A percentile compares a stretch with the other conserved stretches of the same genome.
Conservation (phyloP, 176 grass and related monocot species). For the Eleusine coracana region DNA sequence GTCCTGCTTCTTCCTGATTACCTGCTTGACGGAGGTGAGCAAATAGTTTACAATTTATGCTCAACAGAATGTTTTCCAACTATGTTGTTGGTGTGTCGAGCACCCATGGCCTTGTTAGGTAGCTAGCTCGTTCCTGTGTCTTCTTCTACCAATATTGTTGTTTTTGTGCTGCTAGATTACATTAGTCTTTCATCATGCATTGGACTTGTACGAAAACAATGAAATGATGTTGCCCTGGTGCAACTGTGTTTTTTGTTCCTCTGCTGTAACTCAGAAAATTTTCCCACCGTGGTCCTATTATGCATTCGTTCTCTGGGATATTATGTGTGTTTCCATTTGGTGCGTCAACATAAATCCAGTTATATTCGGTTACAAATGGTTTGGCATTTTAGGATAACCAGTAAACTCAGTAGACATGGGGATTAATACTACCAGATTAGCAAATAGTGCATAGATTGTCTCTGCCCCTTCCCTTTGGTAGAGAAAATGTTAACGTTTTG, state of each 20-base stretch:
- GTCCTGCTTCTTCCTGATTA: conserved; percentile 49
- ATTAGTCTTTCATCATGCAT: conserved; percentile 36
- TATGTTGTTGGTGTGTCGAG: conserved; percentile 21
- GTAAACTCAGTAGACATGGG: not conserved
- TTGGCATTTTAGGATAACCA: not conserved
- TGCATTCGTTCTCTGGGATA: not conserved
- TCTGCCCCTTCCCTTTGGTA: not conserved
- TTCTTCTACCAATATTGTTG: conserved; percentile 21
- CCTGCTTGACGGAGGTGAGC: conserved; percentile 30
- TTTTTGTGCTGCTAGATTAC: conserved; percentile 25
- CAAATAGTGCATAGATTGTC: not conserved
- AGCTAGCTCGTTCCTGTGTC: conserved; percentile 14
- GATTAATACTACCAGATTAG: not conserved
- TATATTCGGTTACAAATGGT: conserved; percentile 18
- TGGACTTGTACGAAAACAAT: conserved; percentile 25
- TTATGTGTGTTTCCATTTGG: not conserved
- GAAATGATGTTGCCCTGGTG: conserved; percentile 20
- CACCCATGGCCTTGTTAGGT: conserved; percentile 29
- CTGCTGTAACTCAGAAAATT: conserved; percentile 8
- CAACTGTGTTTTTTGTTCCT: conserved; percentile 36
- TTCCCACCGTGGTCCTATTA: not conserved
- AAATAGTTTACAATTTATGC: conserved; percentile 12
- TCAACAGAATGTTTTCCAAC: conserved; percentile 28
- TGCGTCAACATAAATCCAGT: conserved; percentile 7
- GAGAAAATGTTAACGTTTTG: not conserved